These are phyloP conservation scores for Trypanosoma congolense DNA, from an alignment of 208 protist genomes.

Conservation along the genomic window DNA sequence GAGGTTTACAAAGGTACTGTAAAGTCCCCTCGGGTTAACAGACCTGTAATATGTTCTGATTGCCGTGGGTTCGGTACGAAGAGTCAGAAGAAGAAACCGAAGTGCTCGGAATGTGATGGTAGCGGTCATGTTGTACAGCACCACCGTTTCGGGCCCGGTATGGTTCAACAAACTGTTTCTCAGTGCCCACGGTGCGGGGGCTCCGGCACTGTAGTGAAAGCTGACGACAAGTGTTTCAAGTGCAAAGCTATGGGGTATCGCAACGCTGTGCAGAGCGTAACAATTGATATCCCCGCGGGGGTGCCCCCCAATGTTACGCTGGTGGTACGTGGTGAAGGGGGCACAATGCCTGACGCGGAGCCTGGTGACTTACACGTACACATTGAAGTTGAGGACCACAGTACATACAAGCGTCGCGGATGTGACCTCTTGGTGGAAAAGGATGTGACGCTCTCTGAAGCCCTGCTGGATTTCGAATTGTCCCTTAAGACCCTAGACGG, in stretches of 20 bases:
- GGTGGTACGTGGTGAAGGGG: slow-evolving; percentile 93
- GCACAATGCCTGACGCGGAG: slow-evolving; percentile 87
- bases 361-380: slow-evolving; percentile 97
- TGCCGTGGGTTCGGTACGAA: slow-evolving; percentile 88
- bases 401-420: slow-evolving; percentile 89
- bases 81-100: slow-evolving; percentile 82
- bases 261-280: slow-evolving; percentile 90
- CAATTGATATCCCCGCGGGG: slow-evolving; percentile 94
- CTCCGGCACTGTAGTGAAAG: slow-evolving; percentile 82
- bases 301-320: slow-evolving; percentile 95
- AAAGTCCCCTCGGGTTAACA: slow-evolving; percentile 75
- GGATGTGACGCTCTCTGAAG: slow-evolving; percentile 91
- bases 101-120: slow-evolving; percentile 92
- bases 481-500: slow-evolving; percentile 90
- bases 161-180: slow-evolving; percentile 94
- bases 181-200: slow-evolving; percentile 93
- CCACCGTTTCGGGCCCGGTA: slow-evolving; percentile 94
- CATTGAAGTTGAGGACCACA: slow-evolving; percentile 91
- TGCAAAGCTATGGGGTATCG: slow-evolving; percentile 94
- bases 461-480: slow-evolving; percentile 88
- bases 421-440: slow-evolving; percentile 92
- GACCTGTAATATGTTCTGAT: slow-evolving; percentile 79
- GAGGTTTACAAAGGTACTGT: slow-evolving; percentile 80
- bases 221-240: slow-evolving; percentile 92
- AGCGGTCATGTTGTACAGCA: slow-evolving; percentile 89